Base-by-base conservation (phyloP, 257 asterid species). In the Solanum verrucosum region DNA sequence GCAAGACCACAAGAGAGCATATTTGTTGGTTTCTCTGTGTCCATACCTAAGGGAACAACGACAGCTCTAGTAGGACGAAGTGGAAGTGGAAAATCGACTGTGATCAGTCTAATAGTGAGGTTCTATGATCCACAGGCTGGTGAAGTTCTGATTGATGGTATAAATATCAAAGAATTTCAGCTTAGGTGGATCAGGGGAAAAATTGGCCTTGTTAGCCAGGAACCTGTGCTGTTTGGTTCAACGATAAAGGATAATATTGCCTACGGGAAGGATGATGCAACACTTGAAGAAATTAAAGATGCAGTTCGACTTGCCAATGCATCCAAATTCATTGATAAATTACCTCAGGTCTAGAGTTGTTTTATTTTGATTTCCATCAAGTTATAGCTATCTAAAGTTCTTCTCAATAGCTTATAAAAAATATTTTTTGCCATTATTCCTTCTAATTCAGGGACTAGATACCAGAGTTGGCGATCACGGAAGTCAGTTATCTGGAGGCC, bases 241-340 rank as follows among this genome's bases (percentile, higher is more conserved):
- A 70, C 86, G 21, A 87, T 87, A 78, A 93, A 93, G 96, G 98
- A 96, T 14, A 96, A 96, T 71, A 93, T 96, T 81, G 91, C 95
- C 0, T 96, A 96, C 23, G 98, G 98, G 5, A 96, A 94, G 88
- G 93, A 95, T 0, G 92, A 93, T 34, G 98, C 98, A 9, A 94
- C 95, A 23, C 89, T 87, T 79, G 93, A 93, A 89, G 98, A 95
- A 90, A 94, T 94, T 37, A 88, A 92, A 90, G 88, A 90, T 1
- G 98, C 98, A 4, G 83, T 93, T 21, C 92, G 93, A 90, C 91
- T 91, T n/a, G 98, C 98, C 9, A 95, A 94, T 75, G 98, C 98
- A 63, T 93, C 98, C 67, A 94, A 92, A 52, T 95, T 94, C 89
- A 93, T 95, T 14, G 98, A 94, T 87, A 93, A 96, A 87, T 83